Evolutionary conservation across 164 flowering plant species (phyloP), one percentile per base, ranked within the genome.

Genomic region (Echeveria elegans): DNA sequence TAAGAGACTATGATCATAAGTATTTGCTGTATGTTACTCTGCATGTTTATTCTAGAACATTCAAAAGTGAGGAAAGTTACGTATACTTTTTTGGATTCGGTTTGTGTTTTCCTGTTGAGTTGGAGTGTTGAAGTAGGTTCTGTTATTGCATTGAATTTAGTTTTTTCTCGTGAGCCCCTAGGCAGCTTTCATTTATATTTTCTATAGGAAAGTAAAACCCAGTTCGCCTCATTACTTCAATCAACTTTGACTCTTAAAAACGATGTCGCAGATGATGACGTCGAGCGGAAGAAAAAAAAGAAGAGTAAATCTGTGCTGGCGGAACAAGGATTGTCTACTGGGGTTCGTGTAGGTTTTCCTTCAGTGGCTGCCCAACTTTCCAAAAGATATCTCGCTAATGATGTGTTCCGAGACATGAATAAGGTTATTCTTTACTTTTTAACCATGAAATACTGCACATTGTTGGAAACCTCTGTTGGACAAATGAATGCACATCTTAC

Each of bases 221-320:
- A 7, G 0, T 18, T 28, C 11, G 10, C 24, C 40, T 26, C 19
- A 0, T 7, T 23, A 16, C 19, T 52, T 21, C 53, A 2, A 0
- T 41, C 16, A 31, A 43, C n/a, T 34, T 31, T 37, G 50, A 31
- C 26, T 40, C 14, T 4, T 37, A 31, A 28, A 3, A 31, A 32
- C 6, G 60, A 24, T 66, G 70, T 8, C 74, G 72, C 79, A 90
- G 98, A 86, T 79, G 90, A 84, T 64, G 91, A 82, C 68, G 73
- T 78, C 60, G 88, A 83, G 60, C 66, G 80, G 70, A 86, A 76
- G 74, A 90, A 84, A 79, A 90, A 93, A 75, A 87, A 86, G 71
- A 85, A 78, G 76, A 34, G 69, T 4, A 79, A 67, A 71, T 59
- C 73, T 50, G 53, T 71, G n/a, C 77, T 68, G 30, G 75, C 72